A percentile compares a stretch with the other conserved stretches of the same genome.
Evolutionary conservation across 495 filamentous ascomycete species (phyloP).

Genomic region (Mytilinidion resinicola): DNA sequence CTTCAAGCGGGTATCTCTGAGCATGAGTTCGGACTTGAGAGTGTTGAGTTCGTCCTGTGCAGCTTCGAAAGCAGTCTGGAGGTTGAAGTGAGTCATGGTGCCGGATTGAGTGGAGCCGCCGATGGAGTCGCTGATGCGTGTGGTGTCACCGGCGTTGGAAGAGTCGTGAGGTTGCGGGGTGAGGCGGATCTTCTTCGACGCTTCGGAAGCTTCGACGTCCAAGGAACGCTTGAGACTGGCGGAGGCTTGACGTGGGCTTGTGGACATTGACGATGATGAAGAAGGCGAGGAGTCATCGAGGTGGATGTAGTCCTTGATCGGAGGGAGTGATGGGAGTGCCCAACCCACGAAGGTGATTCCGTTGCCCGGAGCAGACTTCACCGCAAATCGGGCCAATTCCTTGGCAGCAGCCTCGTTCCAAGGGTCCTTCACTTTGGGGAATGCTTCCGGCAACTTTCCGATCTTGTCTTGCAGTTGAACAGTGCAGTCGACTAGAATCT

Average conservation of each 20-base stretch:
- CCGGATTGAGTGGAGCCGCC: slow-evolving; percentile 2
- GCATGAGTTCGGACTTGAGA: background rate
- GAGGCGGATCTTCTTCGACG: slow-evolving; percentile 19
- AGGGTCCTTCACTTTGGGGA: background rate
- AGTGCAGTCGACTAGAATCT: slow-evolving; percentile 23
- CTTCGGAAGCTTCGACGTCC: slow-evolving; percentile 6
- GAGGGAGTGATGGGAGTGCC: slow-evolving; percentile 15
- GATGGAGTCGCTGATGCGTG: slow-evolving; percentile 21
- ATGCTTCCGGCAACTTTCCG: slow-evolving; percentile 3
- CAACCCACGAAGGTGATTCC: slow-evolving; percentile 1
- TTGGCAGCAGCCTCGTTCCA: slow-evolving; percentile 2
- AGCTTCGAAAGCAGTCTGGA: background rate
- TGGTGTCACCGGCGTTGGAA: background rate
- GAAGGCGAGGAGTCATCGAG: background rate
- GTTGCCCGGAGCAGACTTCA: background rate
- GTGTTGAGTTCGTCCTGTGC: background rate
- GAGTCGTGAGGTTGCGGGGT: slow-evolving; percentile 10
- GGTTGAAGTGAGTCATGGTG: background rate
- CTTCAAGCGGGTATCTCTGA: background rate
- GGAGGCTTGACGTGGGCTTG: background rate
- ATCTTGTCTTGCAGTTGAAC: slow-evolving; percentile 6
- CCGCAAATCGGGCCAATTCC: slow-evolving; percentile 11
- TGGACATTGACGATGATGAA: background rate
- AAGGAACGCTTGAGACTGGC: background rate
- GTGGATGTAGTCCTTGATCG: slow-evolving; percentile 22